Percentiles rank a stretch among this genome's conserved stretches.
These are phyloP conservation scores for Pichia nanzhaoensis DNA, from an alignment of 805 yeast genomes.

Conservation along the genomic window DNA sequence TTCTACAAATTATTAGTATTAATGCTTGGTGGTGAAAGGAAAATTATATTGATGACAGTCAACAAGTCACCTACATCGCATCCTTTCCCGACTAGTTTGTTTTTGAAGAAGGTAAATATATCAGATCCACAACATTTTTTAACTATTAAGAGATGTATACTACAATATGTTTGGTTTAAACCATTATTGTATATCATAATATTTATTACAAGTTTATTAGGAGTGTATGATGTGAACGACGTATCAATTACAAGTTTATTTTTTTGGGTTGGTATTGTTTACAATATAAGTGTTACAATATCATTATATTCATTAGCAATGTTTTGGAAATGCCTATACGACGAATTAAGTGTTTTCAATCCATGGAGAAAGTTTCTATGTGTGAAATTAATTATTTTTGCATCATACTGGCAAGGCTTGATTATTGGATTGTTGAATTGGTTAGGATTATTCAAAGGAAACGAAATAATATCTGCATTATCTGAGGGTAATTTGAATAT, in stretches of 20 bases:
- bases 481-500: slow-evolving; percentile 32
- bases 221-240: slow-evolving; percentile 45
- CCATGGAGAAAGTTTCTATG: slow-evolving; percentile 93
- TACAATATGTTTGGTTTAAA: slow-evolving; percentile 94
- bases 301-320: slow-evolving; percentile 81
- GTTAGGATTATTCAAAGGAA: slow-evolving; percentile 35
- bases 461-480: slow-evolving; percentile 24
- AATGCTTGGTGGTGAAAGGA: slow-evolving; percentile 87
- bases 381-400: slow-evolving; percentile 89
- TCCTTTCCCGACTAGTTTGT: slow-evolving; percentile 47
- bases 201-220: slow-evolving; percentile 39
- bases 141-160: slow-evolving; percentile 70
- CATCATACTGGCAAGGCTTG: slow-evolving; percentile 96
- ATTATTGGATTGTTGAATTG: slow-evolving; percentile 47
- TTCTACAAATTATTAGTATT: slow-evolving; percentile 78
- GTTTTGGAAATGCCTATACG: slow-evolving; percentile 87
- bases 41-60: slow-evolving; percentile 52
- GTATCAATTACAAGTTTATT: slow-evolving; percentile 44
- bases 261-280: slow-evolving; percentile 60
- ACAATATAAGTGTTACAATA: slow-evolving; percentile 73
- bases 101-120: slow-evolving; percentile 61
- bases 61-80: slow-evolving; percentile 69
- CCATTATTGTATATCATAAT: slow-evolving; percentile 67
- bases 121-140: slow-evolving; percentile 80
- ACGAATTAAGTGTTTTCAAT: slow-evolving; percentile 67